Conservation (phyloP, 1,284 basidiomycete genomes). For the Trichosporon sp. region DNA sequence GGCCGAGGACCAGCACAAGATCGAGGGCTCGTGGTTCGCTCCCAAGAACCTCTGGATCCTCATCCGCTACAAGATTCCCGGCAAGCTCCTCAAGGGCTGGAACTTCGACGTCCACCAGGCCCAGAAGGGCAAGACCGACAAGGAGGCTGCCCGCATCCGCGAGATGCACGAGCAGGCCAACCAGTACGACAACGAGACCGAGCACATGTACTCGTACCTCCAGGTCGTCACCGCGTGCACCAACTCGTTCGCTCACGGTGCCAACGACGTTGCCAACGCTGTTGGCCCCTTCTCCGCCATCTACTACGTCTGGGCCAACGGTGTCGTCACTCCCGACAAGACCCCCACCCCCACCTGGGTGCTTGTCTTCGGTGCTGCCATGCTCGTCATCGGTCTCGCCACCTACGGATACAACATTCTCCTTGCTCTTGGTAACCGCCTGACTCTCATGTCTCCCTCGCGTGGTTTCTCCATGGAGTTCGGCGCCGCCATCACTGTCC, state of each 20-base stretch:
- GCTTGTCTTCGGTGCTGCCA: conserved; percentile 48
- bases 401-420: conserved; percentile 51
- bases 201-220: conserved; percentile 54
- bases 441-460: conserved; percentile 53
- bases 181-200: conserved; percentile 53
- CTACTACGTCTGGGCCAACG: conserved; percentile 49
- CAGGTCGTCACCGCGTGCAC: conserved; percentile 55
- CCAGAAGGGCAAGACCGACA: conserved; percentile 36
- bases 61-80: conserved; percentile 42
- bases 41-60: conserved; percentile 51
- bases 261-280: conserved; percentile 49
- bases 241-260: conserved; percentile 54
- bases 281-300: conserved; percentile 47
- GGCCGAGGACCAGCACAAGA: conserved; percentile 21
- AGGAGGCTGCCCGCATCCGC: conserved; percentile 41
- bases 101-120: conserved; percentile 47
- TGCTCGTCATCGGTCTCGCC: conserved; percentile 52
- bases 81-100: conserved; percentile 35
- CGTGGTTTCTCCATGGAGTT: conserved; percentile 55
- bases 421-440: conserved; percentile 50
- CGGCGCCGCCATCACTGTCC: conserved; percentile 52
- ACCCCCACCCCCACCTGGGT: conserved; percentile 52
- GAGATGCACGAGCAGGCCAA: conserved; percentile 48
- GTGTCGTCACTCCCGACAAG: conserved; percentile 36
- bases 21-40: conserved; percentile 39